phyloP scores from a whole-genome alignment of 768 basidiomycete species.

The Lactifluus pinguis region DNA sequence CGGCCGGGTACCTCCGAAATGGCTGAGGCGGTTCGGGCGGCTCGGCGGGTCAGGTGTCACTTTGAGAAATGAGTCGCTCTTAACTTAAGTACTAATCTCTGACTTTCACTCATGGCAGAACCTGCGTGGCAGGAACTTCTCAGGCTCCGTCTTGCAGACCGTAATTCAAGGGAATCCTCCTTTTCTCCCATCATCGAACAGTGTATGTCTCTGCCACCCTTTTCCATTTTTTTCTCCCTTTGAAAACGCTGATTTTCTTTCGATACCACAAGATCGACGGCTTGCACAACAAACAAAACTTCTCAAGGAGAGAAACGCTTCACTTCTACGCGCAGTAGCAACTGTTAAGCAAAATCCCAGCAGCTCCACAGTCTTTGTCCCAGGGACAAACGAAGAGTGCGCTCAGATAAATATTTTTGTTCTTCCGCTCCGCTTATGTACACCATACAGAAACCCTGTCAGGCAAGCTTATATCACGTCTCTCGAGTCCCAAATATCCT shows the following conservation, averaged over 20 bases:
- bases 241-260: conserved; percentile 14
- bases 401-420: conserved; percentile 23
- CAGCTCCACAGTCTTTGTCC: conserved; percentile 51
- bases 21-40: no score
- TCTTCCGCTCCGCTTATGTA: not conserved
- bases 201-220: conserved; percentile 46
- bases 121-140: conserved; percentile 80
- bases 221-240: conserved; percentile 11
- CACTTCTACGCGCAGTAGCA: conserved; percentile 75
- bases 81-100: not conserved
- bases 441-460: conserved; percentile 58
- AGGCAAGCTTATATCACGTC: conserved; percentile 84
- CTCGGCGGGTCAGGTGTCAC: not conserved
- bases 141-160: conserved; percentile 68
- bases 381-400: conserved; percentile 64
- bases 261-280: conserved; percentile 56
- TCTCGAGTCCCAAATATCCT: conserved; percentile 88
- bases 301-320: conserved; percentile 86
- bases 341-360: conserved; percentile 56
- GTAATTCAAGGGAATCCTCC: conserved; percentile 74
- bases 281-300: conserved; percentile 88
- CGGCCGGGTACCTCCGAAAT: not conserved
- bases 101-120: conserved; percentile 52
- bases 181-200: conserved; percentile 86
- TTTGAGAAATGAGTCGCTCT: not conserved